Evolutionary conservation across 2,329 filamentous ascomycete genomes (phyloP), one percentile per base, ranked within the genome.

Genomic region (Aspergillus neotritici): DNA sequence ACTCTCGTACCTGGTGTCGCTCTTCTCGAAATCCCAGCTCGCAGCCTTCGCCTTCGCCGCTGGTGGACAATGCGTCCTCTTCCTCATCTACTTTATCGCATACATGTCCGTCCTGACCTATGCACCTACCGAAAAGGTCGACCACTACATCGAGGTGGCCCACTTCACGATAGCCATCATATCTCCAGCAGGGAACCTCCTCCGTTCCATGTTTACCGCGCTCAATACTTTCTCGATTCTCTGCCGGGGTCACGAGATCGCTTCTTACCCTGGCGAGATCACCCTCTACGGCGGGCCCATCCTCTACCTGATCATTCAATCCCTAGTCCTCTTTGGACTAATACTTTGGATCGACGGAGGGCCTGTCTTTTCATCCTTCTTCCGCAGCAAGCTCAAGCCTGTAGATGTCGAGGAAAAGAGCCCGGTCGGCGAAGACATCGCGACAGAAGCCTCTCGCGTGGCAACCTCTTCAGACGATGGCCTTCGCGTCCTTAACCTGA

Each of bases 161-260:
- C 83, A 94, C 62, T 95, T 86, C 60, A 77, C 83, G 4, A 77
- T 94, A 15, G 84, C 83, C 0, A 71, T 80, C 0, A 71, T 94
- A 37, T 82, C 87, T 1, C 90, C 90, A 0, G 81, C 91, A 36
- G 86, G 83, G 2, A 93, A 83, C 34, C 72, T 91, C 10, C 72
- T 87, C 14, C 76, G 87, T 46, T 76, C 86, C 0, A 65, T 96
- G 29, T 86, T 95, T 54, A 69, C 94, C 4, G 75, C 83, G 0
- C 74, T 94, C 39, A 96, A 96, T 60, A 72, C 90, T 2, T 95
- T 96, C 64, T 89, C 86, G 1, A 76, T 87, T 0, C 77, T 87
- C 2, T 96, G 90, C 61, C 59, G 67, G 31, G 75, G 79, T 28
- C 82, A 77, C 17, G 71, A 78, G 14, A 66, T 89, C 14, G 79